phyloP scores from a whole-genome alignment of 169 alveolate species.

The Babesia bigemina region DNA sequence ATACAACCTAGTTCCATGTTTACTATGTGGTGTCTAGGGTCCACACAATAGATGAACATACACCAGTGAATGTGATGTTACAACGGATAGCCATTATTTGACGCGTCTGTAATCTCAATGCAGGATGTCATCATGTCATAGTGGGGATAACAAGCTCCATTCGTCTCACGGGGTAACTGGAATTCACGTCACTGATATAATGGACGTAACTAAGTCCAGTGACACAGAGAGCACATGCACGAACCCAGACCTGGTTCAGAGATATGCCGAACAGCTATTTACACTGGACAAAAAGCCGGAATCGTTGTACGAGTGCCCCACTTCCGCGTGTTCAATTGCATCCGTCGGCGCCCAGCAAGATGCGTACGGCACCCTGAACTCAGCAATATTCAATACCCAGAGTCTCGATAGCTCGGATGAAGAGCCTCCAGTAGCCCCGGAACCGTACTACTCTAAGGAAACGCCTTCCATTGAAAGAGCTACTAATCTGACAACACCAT shows the following conservation, averaged over 20 bases:
- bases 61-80: too few species aligned
- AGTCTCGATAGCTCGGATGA: constrained; percentile 24
- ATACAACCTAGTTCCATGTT: too few species aligned
- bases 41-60: too few species aligned
- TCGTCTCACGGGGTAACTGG: too few species aligned
- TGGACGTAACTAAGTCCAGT: constrained; percentile 12
- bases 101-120: too few species aligned
- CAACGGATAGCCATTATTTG: too few species aligned
- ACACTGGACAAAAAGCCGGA: constrained; percentile 8
- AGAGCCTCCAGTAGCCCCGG: background rate
- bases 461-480: background rate
- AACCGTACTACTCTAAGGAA: background rate
- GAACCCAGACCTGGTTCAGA: constrained; percentile 9
- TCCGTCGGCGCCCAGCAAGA: constrained; percentile 39
- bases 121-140: too few species aligned
- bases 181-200: constrained; percentile 1
- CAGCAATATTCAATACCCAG: background rate
- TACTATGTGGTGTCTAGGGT: too few species aligned
- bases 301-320: constrained; percentile 67
- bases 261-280: background rate
- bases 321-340: constrained; percentile 64
- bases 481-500: background rate
- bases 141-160: too few species aligned
- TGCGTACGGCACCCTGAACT: background rate
- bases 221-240: constrained; percentile 7